phyloP scores from a whole-genome alignment of 2,329 filamentous ascomycete genomes.

The Fusarium globosum region DNA sequence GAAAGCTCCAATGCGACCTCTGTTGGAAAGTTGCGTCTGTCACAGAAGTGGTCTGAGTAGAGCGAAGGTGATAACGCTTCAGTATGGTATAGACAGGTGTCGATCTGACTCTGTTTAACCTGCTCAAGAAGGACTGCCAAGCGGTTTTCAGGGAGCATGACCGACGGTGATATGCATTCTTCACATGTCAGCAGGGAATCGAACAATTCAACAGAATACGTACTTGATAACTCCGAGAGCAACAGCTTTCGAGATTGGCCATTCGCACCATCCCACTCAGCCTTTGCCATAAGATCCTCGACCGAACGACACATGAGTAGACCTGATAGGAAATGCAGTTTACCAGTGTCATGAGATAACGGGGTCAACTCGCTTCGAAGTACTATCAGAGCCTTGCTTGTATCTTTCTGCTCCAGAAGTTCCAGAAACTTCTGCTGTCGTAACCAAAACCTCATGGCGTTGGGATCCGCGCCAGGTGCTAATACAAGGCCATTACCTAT shows the following conservation, averaged over 20 bases:
- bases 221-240: conserved; percentile 86
- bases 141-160: conserved; percentile 95
- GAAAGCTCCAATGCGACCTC: conserved; percentile 76
- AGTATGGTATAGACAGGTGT: conserved; percentile 89
- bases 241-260: conserved; percentile 79
- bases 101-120: conserved; percentile 85
- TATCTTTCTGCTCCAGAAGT: conserved; percentile 80
- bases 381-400: conserved; percentile 80
- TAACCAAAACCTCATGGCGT: conserved; percentile 87
- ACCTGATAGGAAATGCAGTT: conserved; percentile 86
- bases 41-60: conserved; percentile 89
- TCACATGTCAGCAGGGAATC: conserved; percentile 49
- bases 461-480: conserved; percentile 77
- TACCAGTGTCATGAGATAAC: conserved; percentile 79
- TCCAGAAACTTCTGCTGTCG: conserved; percentile 96
- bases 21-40: conserved; percentile 81
- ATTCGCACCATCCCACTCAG: conserved; percentile 85
- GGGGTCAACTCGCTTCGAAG: conserved; percentile 89
- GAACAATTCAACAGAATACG: conserved; percentile 45
- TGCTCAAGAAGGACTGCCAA: conserved; percentile 84
- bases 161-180: conserved; percentile 93
- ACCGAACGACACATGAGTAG: conserved; percentile 88
- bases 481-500: conserved; percentile 74
- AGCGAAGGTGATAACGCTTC: conserved; percentile 81
- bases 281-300: conserved; percentile 79